phyloP scores from a whole-genome alignment of 2,329 filamentous ascomycete species.

The Paracoccidioides brasiliensis region DNA sequence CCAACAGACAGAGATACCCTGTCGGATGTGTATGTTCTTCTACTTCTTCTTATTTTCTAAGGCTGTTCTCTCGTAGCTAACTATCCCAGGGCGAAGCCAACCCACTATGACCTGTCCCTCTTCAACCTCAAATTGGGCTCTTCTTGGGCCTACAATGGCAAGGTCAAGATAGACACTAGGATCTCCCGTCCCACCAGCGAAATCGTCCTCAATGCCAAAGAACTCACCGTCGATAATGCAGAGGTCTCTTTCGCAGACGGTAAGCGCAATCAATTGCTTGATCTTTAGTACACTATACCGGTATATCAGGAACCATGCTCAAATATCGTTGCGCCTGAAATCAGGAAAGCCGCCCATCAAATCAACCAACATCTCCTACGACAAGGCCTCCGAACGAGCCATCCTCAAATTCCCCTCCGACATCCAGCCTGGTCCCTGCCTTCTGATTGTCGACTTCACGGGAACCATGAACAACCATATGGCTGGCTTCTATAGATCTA shows the following conservation, averaged over 20 bases:
- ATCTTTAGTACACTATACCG: not conserved
- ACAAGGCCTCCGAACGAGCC: conserved; percentile 71
- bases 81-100: conserved; percentile 55
- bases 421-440: conserved; percentile 54
- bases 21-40: conserved; percentile 30
- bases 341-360: conserved; percentile 18
- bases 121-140: conserved; percentile 60
- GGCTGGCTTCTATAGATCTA: conserved; percentile 86
- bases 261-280: conserved; percentile 9
- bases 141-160: conserved; percentile 72
- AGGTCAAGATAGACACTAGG: conserved; percentile 64
- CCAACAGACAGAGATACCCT: conserved; percentile 33
- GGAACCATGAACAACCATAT: conserved; percentile 80
- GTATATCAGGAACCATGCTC: not conserved
- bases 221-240: conserved; percentile 61
- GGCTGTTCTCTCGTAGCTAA: not conserved
- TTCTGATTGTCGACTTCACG: conserved; percentile 60
- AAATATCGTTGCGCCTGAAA: not conserved
- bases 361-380: conserved; percentile 60
- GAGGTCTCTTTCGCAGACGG: conserved; percentile 24
- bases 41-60: not conserved
- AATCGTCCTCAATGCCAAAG: conserved; percentile 72
- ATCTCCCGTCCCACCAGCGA: conserved; percentile 60
- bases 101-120: conserved; percentile 74
- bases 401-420: conserved; percentile 64